These are phyloP conservation scores for Aspergillus floridensis DNA, from an alignment of 2,329 filamentous ascomycete species.

Conservation along the genomic window DNA sequence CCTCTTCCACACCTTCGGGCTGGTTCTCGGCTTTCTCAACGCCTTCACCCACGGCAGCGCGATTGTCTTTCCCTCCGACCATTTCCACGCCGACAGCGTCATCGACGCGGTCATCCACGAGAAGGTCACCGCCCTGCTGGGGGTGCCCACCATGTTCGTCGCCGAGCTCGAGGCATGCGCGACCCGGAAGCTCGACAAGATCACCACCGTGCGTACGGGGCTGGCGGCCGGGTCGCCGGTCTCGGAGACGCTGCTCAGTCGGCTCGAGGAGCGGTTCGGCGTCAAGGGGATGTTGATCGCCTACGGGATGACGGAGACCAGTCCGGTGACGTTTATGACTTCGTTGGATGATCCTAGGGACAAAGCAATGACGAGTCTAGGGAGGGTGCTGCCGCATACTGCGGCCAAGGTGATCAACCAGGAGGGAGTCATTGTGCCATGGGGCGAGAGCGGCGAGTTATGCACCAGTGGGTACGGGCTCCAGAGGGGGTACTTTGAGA, in stretches of 20 bases:
- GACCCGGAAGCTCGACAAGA: neutral
- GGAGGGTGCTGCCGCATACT: constrained; percentile 65
- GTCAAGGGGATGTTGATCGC: neutral
- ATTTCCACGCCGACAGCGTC: constrained; percentile 57
- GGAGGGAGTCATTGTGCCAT: constrained; percentile 58
- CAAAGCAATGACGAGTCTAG: neutral
- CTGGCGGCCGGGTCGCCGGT: constrained; percentile 3
- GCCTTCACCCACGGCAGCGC: constrained; percentile 42
- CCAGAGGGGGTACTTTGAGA: constrained; percentile 44
- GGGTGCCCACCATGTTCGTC: constrained; percentile 75
- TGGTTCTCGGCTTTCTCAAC: constrained; percentile 44
- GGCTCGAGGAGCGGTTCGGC: neutral
- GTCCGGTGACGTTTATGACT: neutral
- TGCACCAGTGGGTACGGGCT: constrained; percentile 71
- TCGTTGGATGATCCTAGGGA: neutral
- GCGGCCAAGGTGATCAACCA: constrained; percentile 69
- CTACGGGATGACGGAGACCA: constrained; percentile 13
- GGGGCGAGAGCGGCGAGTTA: constrained; percentile 67
- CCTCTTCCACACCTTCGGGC: constrained; percentile 51
- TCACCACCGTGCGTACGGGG: neutral
- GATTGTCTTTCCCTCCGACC: constrained; percentile 77
- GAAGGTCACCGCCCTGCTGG: constrained; percentile 66
- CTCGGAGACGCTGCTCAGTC: neutral
- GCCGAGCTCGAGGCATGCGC: constrained; percentile 41
- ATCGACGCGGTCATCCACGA: constrained; percentile 61